These are phyloP conservation scores for Monosporozyma unispora DNA, from an alignment of 805 yeast species.

Conservation along the genomic window DNA sequence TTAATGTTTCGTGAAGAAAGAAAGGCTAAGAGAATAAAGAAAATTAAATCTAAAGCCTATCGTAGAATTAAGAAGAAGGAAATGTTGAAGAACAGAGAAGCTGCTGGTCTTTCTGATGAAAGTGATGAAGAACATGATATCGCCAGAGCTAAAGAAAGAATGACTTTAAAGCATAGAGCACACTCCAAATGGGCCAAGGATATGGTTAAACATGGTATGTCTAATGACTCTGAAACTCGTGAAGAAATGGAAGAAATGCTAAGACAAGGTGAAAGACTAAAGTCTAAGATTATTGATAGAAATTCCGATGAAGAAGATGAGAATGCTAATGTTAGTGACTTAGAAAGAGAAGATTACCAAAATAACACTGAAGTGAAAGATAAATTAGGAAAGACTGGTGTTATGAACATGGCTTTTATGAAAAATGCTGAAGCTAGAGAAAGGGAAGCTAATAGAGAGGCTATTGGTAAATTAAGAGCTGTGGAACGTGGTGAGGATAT, in stretches of 20 bases:
- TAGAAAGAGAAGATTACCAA: slow-evolving; percentile 39
- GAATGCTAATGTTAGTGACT: slow-evolving; percentile 39
- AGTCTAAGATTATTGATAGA: slow-evolving; percentile 61
- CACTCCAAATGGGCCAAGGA: slow-evolving; percentile 85
- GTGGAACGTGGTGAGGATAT: slow-evolving; percentile 41
- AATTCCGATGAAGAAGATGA: slow-evolving; percentile 42
- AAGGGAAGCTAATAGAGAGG: slow-evolving; percentile 47
- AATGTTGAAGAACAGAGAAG: slow-evolving; percentile 54
- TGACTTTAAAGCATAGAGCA: slow-evolving; percentile 84
- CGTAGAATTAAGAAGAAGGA: slow-evolving; percentile 83
- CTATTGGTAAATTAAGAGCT: slow-evolving; percentile 42
- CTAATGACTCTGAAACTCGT: slow-evolving; percentile 76
- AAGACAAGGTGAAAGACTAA: slow-evolving; percentile 71
- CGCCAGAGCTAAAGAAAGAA: slow-evolving; percentile 82
- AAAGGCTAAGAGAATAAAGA: slow-evolving; percentile 83
- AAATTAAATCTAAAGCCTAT: slow-evolving; percentile 87
- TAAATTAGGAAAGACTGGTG: slow-evolving; percentile 73
- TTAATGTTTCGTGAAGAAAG: slow-evolving; percentile 92
- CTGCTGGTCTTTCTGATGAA: slow-evolving; percentile 43
- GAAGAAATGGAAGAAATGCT: slow-evolving; percentile 93
- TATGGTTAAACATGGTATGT: slow-evolving; percentile 81
- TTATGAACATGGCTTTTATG: slow-evolving; percentile 93
- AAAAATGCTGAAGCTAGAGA: slow-evolving; percentile 72
- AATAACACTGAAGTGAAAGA: slow-evolving; percentile 30
- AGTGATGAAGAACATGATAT: slow-evolving; percentile 58